Percentiles rank a stretch among this genome's conserved stretches.
phyloP scores from a whole-genome alignment of 352 stramenopile genomes.

The Phytophthora cryptogea region DNA sequence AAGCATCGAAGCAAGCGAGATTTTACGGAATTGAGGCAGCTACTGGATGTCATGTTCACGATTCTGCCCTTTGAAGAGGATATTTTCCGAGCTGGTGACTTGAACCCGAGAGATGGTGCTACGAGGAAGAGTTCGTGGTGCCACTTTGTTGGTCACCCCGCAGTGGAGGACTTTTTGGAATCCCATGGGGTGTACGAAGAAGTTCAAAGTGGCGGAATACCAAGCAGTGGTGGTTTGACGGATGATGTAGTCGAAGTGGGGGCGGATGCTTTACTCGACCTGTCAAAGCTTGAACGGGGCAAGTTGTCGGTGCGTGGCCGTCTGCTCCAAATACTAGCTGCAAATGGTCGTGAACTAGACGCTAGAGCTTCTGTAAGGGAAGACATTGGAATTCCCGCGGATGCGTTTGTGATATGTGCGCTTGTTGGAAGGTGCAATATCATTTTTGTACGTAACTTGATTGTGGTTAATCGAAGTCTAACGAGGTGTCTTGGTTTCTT shows the following conservation, averaged over 20 bases:
- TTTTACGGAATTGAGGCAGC: slow-evolving; percentile 36
- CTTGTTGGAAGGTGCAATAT: slow-evolving; percentile 65
- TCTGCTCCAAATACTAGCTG: slow-evolving; percentile 31
- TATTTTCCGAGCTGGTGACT: slow-evolving; percentile 40
- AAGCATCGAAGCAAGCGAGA: slow-evolving; percentile 48
- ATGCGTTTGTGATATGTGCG: slow-evolving; percentile 62
- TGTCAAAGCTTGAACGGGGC: slow-evolving; percentile 18
- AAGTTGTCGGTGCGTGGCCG: slow-evolving; percentile 15
- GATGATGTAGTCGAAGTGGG: neutral
- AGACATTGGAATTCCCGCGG: slow-evolving; percentile 26
- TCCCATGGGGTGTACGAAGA: slow-evolving; percentile 41
- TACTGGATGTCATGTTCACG: slow-evolving; percentile 72
- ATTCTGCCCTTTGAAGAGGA: slow-evolving; percentile 71
- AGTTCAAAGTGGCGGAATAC: neutral
- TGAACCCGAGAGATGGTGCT: neutral
- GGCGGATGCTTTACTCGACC: slow-evolving; percentile 37
- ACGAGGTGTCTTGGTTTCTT: neutral
- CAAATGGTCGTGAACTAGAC: slow-evolving; percentile 9
- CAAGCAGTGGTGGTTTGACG: neutral
- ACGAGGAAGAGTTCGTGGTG: slow-evolving; percentile 35
- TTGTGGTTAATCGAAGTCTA: neutral
- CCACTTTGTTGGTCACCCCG: slow-evolving; percentile 70
- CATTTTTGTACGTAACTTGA: neutral
- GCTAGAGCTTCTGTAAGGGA: slow-evolving; percentile 13
- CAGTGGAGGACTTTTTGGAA: slow-evolving; percentile 74